These are phyloP conservation scores for Eragrostis nindensis DNA, from an alignment of 176 grass and related monocot genomes.

Conservation along the genomic window DNA sequence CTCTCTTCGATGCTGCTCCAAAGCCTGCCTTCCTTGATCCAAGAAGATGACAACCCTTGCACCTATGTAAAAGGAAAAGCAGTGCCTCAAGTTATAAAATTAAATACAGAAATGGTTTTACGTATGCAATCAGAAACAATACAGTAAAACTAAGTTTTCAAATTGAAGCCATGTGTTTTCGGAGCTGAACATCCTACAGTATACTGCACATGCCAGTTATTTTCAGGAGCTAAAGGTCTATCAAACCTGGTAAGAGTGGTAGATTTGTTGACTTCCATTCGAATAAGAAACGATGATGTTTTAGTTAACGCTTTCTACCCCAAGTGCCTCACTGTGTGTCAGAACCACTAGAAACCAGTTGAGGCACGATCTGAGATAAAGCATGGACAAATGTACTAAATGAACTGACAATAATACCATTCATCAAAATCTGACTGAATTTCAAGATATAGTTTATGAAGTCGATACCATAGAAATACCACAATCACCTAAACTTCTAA, in stretches of 20 bases:
- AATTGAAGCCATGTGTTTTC: background rate
- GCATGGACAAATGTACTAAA: background rate
- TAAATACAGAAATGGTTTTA: background rate
- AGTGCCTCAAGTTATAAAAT: background rate
- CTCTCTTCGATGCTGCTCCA: slow-evolving; percentile 65
- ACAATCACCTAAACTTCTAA: background rate
- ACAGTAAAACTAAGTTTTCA: background rate
- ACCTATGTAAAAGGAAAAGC: slow-evolving; percentile 44
- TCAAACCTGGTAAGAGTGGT: background rate
- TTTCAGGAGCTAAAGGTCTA: background rate
- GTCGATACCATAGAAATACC: background rate
- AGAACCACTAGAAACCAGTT: background rate
- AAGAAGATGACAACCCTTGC: slow-evolving; percentile 82
- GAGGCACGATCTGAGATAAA: background rate
- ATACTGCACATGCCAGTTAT: background rate
- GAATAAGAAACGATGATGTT: background rate
- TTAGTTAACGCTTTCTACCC: background rate
- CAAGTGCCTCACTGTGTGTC: background rate
- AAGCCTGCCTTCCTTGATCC: slow-evolving; percentile 68
- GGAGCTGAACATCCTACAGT: background rate
- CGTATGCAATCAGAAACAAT: background rate
- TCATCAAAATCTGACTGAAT: background rate
- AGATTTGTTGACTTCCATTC: background rate
- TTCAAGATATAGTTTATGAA: background rate
- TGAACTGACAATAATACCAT: background rate